Evolutionary conservation across 1,139 yeast genomes (phyloP).

Genomic region (Pichia cactophila): DNA sequence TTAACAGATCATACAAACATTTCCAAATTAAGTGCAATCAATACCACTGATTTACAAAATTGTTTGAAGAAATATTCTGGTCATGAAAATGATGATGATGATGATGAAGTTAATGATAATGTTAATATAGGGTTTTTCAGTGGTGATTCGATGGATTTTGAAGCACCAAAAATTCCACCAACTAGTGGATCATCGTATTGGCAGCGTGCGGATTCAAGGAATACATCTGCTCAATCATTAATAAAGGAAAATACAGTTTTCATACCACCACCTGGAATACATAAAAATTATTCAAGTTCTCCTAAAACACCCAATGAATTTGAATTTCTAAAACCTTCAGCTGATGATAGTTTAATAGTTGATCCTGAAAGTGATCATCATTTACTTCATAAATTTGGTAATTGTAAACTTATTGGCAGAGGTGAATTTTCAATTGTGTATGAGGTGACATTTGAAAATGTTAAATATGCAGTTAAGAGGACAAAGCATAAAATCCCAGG

Average conservation of each 20-base stretch:
- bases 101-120: conserved; percentile 6
- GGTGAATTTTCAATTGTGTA: conserved; percentile 91
- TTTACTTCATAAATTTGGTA: conserved; percentile 59
- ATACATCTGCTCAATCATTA: conserved; percentile 12
- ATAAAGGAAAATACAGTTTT: not conserved
- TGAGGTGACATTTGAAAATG: conserved; percentile 59
- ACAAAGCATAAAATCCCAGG: conserved; percentile 53
- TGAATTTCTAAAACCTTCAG: conserved; percentile 1
- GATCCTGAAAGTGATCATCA: conserved; percentile 42
- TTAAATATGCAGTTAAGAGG: conserved; percentile 79
- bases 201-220: conserved; percentile 18
- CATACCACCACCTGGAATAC: not conserved
- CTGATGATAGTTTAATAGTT: not conserved
- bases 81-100: not conserved
- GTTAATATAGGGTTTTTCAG: conserved; percentile 21
- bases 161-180: conserved; percentile 13
- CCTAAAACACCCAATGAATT: conserved; percentile 13
- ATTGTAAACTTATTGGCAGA: conserved; percentile 62
- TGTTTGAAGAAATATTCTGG: conserved; percentile 26
- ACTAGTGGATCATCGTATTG: conserved; percentile 13
- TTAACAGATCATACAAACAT: conserved; percentile 6
- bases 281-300: not conserved
- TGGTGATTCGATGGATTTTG: not conserved
- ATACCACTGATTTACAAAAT: conserved; percentile 31
- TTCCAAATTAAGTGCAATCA: conserved; percentile 21